Conservation (phyloP, 331 rosid species). For the Dryas integrifolia region DNA sequence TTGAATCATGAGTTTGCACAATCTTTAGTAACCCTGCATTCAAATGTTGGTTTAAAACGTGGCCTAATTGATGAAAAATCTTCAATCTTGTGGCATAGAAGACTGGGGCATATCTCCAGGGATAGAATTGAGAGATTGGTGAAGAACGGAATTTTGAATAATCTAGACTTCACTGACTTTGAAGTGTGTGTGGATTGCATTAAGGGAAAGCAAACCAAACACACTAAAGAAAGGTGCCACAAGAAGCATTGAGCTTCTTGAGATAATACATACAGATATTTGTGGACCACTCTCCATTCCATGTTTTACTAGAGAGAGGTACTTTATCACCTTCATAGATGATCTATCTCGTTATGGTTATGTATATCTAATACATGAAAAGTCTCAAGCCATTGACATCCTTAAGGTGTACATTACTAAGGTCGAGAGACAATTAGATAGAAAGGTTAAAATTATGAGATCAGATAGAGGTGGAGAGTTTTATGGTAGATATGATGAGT, state of each 20-base stretch:
- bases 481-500: no score
- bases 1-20: not conserved
- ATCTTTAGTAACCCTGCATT: not conserved
- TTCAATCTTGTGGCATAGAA: not conserved
- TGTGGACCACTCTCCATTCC: no score
- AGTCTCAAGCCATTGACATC: not conserved
- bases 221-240: constrained; percentile 14
- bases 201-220: constrained; percentile 2
- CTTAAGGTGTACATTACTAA: not conserved
- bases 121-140: not conserved
- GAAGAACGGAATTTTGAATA: not conserved
- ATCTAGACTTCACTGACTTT: no score
- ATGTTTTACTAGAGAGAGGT: no score
- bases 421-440: not conserved
- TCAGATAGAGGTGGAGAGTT: not conserved
- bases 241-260: constrained; percentile 9
- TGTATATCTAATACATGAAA: not conserved
- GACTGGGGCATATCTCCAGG: not conserved
- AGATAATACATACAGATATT: not conserved
- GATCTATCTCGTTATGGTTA: not conserved
- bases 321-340: not conserved
- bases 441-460: not conserved
- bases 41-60: not conserved
- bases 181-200: constrained; percentile 3
- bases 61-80: not conserved